Conservation (phyloP, 768 basidiomycete species). For the Pleurotus platypus region DNA sequence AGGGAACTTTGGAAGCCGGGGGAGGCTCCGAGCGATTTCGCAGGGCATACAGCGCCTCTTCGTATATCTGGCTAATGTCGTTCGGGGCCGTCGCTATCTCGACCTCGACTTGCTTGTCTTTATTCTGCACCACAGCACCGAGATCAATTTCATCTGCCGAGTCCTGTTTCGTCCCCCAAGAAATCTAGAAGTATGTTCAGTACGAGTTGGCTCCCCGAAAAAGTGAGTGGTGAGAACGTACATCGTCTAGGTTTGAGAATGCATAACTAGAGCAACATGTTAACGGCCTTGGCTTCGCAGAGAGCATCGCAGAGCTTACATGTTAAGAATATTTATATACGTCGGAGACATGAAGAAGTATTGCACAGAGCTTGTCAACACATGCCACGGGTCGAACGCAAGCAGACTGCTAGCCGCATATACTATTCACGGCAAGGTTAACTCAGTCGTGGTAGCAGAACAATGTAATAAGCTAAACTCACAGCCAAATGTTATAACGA, state of each 20-base stretch:
- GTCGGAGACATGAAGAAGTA: conserved; percentile 86
- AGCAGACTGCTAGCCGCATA: conserved; percentile 76
- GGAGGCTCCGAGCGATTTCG: conserved; percentile 42
- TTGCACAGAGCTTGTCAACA: conserved; percentile 86
- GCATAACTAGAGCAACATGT: conserved; percentile 58
- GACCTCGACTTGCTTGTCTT: conserved; percentile 79
- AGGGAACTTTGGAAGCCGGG: conserved; percentile 21
- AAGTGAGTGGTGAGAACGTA: conserved; percentile 28
- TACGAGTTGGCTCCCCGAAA: neutral
- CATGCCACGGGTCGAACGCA: conserved; percentile 95
- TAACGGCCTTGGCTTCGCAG: conserved; percentile 9
- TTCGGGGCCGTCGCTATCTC: conserved; percentile 80
- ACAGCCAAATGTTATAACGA: conserved; percentile 85
- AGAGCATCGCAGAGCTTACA: conserved; percentile 41
- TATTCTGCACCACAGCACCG: conserved; percentile 79
- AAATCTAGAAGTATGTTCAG: conserved; percentile 46
- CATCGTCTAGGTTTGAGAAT: conserved; percentile 83
- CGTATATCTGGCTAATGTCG: conserved; percentile 80
- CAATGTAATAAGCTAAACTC: conserved; percentile 16
- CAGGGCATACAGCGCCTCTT: conserved; percentile 77
- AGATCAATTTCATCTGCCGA: conserved; percentile 70
- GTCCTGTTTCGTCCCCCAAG: conserved; percentile 97
- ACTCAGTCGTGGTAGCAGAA: neutral
- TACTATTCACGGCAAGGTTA: conserved; percentile 34
- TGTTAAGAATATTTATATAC: conserved; percentile 73